phyloP scores from a whole-genome alignment of 2,329 filamentous ascomycete species.

The Penicillium thymicola region DNA sequence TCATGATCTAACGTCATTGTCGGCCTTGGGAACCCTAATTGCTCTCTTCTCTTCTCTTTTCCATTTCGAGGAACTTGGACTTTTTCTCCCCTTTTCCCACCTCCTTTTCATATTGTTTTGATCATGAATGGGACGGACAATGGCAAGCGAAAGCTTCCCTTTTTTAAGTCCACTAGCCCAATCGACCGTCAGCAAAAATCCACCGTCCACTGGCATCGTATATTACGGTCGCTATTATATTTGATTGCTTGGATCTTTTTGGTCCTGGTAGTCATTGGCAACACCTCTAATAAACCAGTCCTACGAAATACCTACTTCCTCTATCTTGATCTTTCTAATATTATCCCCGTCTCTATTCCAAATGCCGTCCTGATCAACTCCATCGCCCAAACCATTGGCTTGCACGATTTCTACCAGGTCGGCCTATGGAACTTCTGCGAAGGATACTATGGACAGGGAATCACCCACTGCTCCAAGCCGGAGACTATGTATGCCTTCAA shows the following conservation, averaged over 20 bases:
- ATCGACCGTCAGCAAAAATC: constrained; percentile 28
- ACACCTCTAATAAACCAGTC: constrained; percentile 60
- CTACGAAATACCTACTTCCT: constrained; percentile 77
- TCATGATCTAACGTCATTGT: constrained; percentile 11
- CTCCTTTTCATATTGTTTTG: background rate
- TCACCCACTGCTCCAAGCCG: constrained; percentile 72
- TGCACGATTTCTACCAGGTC: constrained; percentile 93
- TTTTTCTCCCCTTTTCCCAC: background rate
- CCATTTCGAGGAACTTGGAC: background rate
- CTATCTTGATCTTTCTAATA: constrained; percentile 75
- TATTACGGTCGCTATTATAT: constrained; percentile 67
- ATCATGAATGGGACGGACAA: constrained; percentile 17
- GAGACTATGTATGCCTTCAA: constrained; percentile 83
- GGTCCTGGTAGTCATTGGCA: constrained; percentile 76
- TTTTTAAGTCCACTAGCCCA: constrained; percentile 26
- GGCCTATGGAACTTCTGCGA: constrained; percentile 92
- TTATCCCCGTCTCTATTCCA: constrained; percentile 70
- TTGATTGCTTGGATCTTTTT: constrained; percentile 73
- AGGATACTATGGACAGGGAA: constrained; percentile 66
- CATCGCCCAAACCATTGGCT: constrained; percentile 77
- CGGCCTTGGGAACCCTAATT: background rate
- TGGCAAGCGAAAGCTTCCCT: constrained; percentile 24
- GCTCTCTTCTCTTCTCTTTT: background rate
- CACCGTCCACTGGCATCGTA: constrained; percentile 55
- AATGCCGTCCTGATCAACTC: constrained; percentile 77